Evolutionary conservation across 2,329 filamentous ascomycete species (phyloP), one percentile per base, ranked within the genome.

Genomic region (Trichophyton benhamiae): DNA sequence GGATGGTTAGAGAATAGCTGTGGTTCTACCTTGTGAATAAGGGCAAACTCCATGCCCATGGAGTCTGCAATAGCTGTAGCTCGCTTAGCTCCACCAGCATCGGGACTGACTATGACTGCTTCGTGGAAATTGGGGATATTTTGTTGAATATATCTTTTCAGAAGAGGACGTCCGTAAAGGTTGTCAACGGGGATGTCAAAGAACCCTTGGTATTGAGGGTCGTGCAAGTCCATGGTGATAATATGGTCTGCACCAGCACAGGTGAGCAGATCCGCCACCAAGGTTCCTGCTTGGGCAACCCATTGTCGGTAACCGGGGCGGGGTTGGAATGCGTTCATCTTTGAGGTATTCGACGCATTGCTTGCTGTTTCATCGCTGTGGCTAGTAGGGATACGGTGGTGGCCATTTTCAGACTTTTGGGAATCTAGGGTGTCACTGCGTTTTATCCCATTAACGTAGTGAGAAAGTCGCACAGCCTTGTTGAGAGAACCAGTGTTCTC

Each of bases 121-220:
- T 92, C 84, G 74, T 86, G 87, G 75, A 86, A 91, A 71, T 91
- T 87, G 57, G 89, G 87, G 63, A 96, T 94, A 69, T 90, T 84
- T 70, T 88, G 85, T 72, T 91, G 86, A 68, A 87, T 85, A 72
- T 86, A 86, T 68, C 82, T 83, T 71, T 83, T 82, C 62, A 86
- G 67, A 38, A 79, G 68, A 41, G 77, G 77, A 59, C 77, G 72
- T 13, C 77, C 92, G 76, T 97, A 97, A 17, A 99, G 81, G 73
- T 99, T 99, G 77, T 99, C 94, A 61, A 99, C 94, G 1, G 94
- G 94, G 62, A 97, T 96, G 71, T 99, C 92, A 72, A 99, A 97
- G 80, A 96, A 99, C 60, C 94, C 94, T 76, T 99, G 94, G 71
- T 97, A 97, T 75, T 99, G 91, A 48, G 90, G 88, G 74, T 96